A percentile compares a stretch with the other conserved stretches of the same genome.
Evolutionary conservation across 1,139 yeast genomes (phyloP).

Genomic region (Zhuliangozyma parablackwelliae): DNA sequence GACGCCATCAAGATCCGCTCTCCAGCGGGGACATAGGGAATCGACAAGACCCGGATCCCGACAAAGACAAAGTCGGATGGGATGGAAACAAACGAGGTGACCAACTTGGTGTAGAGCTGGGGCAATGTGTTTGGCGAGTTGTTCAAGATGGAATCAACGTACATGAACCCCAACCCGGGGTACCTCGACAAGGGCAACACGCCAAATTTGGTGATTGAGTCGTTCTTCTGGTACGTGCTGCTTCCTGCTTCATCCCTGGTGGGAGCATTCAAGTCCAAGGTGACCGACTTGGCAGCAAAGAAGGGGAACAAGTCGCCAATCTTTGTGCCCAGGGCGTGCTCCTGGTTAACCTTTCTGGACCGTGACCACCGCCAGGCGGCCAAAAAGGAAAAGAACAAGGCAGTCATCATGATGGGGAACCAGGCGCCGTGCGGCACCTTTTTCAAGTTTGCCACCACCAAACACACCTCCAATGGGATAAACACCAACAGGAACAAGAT

Average conservation of each 20-base stretch:
- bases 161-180: slow-evolving; percentile 40
- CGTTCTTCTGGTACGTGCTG: slow-evolving; percentile 3
- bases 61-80: slow-evolving; percentile 41
- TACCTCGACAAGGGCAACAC: slow-evolving; percentile 17
- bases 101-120: slow-evolving; percentile 29
- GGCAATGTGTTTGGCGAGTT: slow-evolving; percentile 43
- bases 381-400: slow-evolving; percentile 27
- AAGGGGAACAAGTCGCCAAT: slow-evolving; percentile 25
- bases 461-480: slow-evolving; percentile 42
- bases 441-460: slow-evolving; percentile 44
- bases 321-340: slow-evolving; percentile 25
- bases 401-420: slow-evolving; percentile 48
- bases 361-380: slow-evolving; percentile 48
- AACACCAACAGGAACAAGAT: slow-evolving; percentile 33
- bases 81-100: slow-evolving; percentile 35
- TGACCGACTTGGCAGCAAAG: slow-evolving; percentile 16
- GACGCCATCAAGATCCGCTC: slow-evolving; percentile 36
- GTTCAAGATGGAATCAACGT: slow-evolving; percentile 28
- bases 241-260: background rate
- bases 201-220: slow-evolving; percentile 21
- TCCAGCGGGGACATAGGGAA: slow-evolving; percentile 34
- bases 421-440: slow-evolving; percentile 58
- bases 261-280: slow-evolving; percentile 18
- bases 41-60: slow-evolving; percentile 35
- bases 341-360: slow-evolving; percentile 34